Base-by-base conservation (phyloP, 768 basidiomycete genomes). In the Lactifluus subvellereus region DNA sequence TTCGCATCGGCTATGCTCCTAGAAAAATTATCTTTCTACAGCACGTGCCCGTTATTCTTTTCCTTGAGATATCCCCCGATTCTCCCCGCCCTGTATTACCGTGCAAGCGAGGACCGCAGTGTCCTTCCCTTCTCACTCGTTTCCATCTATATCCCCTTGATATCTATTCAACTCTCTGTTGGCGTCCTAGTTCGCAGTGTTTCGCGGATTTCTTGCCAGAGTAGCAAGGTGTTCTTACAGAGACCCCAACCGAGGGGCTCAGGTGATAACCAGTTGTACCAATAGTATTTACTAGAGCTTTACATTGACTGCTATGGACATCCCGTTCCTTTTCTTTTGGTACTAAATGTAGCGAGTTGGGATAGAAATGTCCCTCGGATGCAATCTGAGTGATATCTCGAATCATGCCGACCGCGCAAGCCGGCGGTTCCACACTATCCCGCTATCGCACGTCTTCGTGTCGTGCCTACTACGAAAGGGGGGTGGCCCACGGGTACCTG, bases 121-220 rank as follows among this genome's bases (percentile, higher is more conserved):
- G 43, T 58, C 42, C 58, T 50, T 54, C 47, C 40, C 38, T 61
- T 27, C 32, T 48, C 64, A 10, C 64, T 66, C 67, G 49, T 66
- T 66, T 52, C 35, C 59, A 66, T 66, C 57, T 67, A 67, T 59
- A 64, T 55, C 45, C 55, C 52, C 54, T 35, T 61, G 54, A 56
- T 65, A 67, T 67, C 54, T 67, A 66, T 58, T 49, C 47, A 38
- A 33, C 54, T 67, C 56, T 50, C 53, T 56, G 65, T 62, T 47
- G 38, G 43, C 59, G 58, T 48, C 61, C 33, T 60, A 67, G 64
- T 67, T 67, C 54, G 64, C 59, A 64, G 43, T 22, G 60, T 60
- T 66, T 57, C 58, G 57, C 57, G 65, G 65, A 66, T 67, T 67
- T 67, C 67, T 66, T 67, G 67, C 67, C 59, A 60, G 51, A 59